Base-by-base conservation (phyloP, 1,139 yeast genomes). In the Hyphopichia fennica region DNA sequence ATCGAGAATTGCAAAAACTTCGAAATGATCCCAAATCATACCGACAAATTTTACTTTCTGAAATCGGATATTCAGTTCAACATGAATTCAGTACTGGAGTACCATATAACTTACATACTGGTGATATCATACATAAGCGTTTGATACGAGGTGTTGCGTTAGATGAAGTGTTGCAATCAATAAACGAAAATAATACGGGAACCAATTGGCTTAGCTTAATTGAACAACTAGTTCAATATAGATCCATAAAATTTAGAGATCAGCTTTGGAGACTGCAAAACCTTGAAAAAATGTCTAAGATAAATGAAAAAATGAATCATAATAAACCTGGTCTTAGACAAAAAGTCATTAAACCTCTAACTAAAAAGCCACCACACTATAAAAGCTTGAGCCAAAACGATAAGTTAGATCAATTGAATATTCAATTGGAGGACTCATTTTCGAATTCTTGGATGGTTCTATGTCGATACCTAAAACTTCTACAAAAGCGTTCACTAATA, bases 401-500 rank as follows among this genome's bases (percentile, higher is more conserved):
- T 8, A 23, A 25, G 11, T 25, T 25, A n/a, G 28, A 25, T 25
- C 8, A n/a, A 45, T 46, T 43, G 49, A 53, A 11, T 49, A 46
- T 28, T 51, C 49, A 8, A 14, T 46, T 2, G 41, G 39, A 11
- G 28, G 39, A 7, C 42, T 35, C 23, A 28, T 32, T 11, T 4
- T 7, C 13, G 4, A 39, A 50, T 35, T 41, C 17, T 3, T 35
- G 33, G 33, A 14, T 15, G 15, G 27, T 35, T 4, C 50, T 67
- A 9, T 53, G 67, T 14, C 53, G 63, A 14, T 65, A 60, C 48
- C 42, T 73, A 19, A 66, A 65, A 41, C 49, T 48, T 25, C 53
- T 62, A 20, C 77, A 71, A 46, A 43, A 47, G 29, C 35, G 42
- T 0, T 54, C 57, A 11, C 50, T 50, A 37, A 36, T 71, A 1